Conservation (phyloP, 2,329 filamentous ascomycete species). For the Esteya vermicola region DNA sequence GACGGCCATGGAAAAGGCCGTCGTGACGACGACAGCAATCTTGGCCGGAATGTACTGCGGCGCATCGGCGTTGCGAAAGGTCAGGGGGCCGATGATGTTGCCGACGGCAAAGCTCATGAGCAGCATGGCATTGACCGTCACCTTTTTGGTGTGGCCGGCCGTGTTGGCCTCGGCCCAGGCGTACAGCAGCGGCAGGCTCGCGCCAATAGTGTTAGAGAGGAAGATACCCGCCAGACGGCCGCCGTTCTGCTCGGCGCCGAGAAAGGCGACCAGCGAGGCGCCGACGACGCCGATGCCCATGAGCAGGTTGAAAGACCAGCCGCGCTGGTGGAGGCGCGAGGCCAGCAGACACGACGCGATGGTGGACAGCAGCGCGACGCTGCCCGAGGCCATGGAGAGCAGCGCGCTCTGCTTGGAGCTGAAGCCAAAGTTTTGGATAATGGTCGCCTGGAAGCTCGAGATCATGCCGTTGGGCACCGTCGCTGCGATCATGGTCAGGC, state of each 20-base stretch:
- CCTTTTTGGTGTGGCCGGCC: conserved; percentile 43
- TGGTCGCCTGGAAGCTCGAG: no score
- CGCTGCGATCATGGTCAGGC: conserved; percentile 18
- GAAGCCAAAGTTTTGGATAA: no score
- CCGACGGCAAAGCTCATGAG: conserved; percentile 36
- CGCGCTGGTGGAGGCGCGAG: no score
- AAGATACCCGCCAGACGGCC: conserved; percentile 53
- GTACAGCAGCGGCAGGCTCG: conserved; percentile 48
- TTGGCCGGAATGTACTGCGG: conserved; percentile 49
- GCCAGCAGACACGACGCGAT: no score
- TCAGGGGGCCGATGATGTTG: conserved; percentile 40
- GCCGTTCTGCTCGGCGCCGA: conserved; percentile 40
- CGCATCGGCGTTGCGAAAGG: conserved; percentile 39
- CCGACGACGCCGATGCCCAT: conserved; percentile 29
- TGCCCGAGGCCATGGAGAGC: conserved; percentile 51
- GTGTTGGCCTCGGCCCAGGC: conserved; percentile 49
- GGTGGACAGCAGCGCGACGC: conserved; percentile 46
- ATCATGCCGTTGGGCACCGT: conserved; percentile 23
- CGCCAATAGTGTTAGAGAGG: no score
- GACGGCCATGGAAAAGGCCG: conserved; percentile 38
- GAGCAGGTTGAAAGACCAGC: no score
- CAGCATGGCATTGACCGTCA: conserved; percentile 39
- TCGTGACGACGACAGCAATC: conserved; percentile 49
- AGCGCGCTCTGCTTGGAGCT: conserved; percentile 47
- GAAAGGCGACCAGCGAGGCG: conserved; percentile 44